phyloP scores from a whole-genome alignment of 2,329 filamentous ascomycete genomes.

The Lecanosticta acicola region DNA sequence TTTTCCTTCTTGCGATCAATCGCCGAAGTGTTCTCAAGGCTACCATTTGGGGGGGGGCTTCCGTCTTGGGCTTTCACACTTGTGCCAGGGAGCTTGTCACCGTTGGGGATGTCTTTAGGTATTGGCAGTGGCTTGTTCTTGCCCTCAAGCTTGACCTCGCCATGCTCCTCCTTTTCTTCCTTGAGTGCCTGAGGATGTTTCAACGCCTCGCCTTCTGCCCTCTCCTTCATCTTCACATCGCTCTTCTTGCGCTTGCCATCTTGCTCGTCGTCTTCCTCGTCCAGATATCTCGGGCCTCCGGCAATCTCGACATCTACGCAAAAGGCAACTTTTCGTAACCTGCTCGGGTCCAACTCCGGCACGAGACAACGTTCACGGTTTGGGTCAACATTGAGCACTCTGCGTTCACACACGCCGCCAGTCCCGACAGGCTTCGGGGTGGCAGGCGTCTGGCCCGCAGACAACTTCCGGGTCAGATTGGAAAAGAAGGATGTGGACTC shows the following conservation, averaged over 20 bases:
- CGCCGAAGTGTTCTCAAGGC: slow-evolving; percentile 21
- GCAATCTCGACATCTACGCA: slow-evolving; percentile 97
- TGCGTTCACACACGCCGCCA: slow-evolving; percentile 72
- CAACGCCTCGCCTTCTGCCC: slow-evolving; percentile 66
- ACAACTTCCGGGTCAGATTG: slow-evolving; percentile 74
- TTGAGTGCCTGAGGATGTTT: slow-evolving; percentile 57
- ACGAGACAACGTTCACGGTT: slow-evolving; percentile 74
- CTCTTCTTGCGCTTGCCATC: slow-evolving; percentile 53
- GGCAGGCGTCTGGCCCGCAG: slow-evolving; percentile 50
- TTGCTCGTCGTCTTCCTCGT: slow-evolving; percentile 46
- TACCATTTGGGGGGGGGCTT: slow-evolving; percentile 17
- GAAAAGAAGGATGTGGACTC: slow-evolving; percentile 66
- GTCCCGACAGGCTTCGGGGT: slow-evolving; percentile 48
- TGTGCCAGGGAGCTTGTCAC: slow-evolving; percentile 3
- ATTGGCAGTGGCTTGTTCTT: slow-evolving; percentile 26
- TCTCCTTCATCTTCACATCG: slow-evolving; percentile 57
- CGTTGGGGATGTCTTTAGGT: slow-evolving; percentile 3
- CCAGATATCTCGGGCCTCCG: slow-evolving; percentile 68
- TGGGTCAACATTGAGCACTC: slow-evolving; percentile 77
- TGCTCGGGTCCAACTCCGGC: slow-evolving; percentile 70
- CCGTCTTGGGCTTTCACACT: slow-evolving; percentile 2
- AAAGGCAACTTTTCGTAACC: slow-evolving; percentile 83
- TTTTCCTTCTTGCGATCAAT: slow-evolving; percentile 77
- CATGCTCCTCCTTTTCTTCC: slow-evolving; percentile 53
- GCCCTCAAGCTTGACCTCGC: slow-evolving; percentile 31